Conservation (phyloP, 805 yeast species). For the Jamesozyma hellenica region DNA sequence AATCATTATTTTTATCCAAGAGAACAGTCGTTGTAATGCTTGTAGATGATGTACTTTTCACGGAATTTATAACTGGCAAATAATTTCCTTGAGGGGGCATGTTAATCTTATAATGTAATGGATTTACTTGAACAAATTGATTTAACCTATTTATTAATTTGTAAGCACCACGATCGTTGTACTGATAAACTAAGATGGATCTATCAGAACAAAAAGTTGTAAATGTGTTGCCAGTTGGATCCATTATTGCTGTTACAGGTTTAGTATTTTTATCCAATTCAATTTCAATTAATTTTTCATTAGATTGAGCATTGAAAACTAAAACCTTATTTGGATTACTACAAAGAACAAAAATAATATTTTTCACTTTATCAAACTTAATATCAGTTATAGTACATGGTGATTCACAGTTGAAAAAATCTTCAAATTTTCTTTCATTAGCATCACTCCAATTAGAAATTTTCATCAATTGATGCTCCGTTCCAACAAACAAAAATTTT, state of each 20-base stretch:
- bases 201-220: conserved; percentile 22
- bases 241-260: conserved; percentile 23
- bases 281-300: conserved; percentile 11
- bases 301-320: conserved; percentile 11
- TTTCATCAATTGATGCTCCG: conserved; percentile 15
- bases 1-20: conserved; percentile 22
- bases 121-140: conserved; percentile 24
- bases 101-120: conserved; percentile 24
- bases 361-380: conserved; percentile 12
- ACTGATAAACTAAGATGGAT: conserved; percentile 23
- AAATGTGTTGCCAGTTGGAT: conserved; percentile 21
- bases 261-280: conserved; percentile 9
- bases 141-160: conserved; percentile 18
- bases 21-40: conserved; percentile 18
- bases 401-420: conserved; percentile 9
- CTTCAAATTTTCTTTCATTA: neutral
- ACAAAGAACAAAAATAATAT: conserved; percentile 16
- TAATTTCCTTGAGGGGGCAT: conserved; percentile 29
- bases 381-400: conserved; percentile 24
- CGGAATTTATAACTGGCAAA: conserved; percentile 24
- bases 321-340: conserved; percentile 17
- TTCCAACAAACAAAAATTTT: conserved; percentile 14
- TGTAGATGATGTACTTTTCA: conserved; percentile 16
- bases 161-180: conserved; percentile 14
- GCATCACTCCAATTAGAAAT: conserved; percentile 13